Percentiles rank a stretch among this genome's conserved stretches.
phyloP scores from a whole-genome alignment of 2,329 filamentous ascomycete species.

The Scorias spongiosa region DNA sequence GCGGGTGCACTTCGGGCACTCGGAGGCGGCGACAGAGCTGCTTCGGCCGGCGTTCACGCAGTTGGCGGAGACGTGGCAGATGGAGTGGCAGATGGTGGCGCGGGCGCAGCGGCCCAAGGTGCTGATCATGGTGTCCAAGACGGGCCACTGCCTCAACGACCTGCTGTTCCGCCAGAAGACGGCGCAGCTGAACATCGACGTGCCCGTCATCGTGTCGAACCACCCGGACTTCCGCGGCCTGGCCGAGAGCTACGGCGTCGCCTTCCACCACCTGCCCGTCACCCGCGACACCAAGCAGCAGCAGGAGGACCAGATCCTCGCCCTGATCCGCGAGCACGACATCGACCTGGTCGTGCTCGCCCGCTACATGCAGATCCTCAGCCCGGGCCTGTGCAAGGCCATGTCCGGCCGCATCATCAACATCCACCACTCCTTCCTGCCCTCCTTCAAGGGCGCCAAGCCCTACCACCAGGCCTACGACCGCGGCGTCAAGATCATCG shows the following conservation, averaged over 20 bases:
- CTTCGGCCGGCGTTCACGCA: constrained; percentile 42
- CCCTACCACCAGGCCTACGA: constrained; percentile 82
- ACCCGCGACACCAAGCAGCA: constrained; percentile 60
- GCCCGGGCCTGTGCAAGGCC: constrained; percentile 54
- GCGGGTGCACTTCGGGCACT: constrained; percentile 65
- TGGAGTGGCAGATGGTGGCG: constrained; percentile 58
- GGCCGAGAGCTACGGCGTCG: constrained; percentile 58
- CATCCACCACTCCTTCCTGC: constrained; percentile 79
- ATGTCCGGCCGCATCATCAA: constrained; percentile 86
- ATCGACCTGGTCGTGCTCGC: constrained; percentile 70
- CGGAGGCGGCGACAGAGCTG: constrained; percentile 25
- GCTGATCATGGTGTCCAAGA: constrained; percentile 82
- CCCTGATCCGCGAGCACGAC: constrained; percentile 50
- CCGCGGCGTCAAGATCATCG: constrained; percentile 76
- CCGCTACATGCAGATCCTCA: constrained; percentile 78
- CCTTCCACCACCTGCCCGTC: constrained; percentile 69
- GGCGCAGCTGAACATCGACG: constrained; percentile 57
- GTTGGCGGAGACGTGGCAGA: constrained; percentile 48
- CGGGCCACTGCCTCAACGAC: constrained; percentile 74
- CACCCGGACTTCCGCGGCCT: constrained; percentile 58
- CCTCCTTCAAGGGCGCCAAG: constrained; percentile 75
- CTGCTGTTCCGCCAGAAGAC: constrained; percentile 65
- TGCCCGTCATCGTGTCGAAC: constrained; percentile 69
- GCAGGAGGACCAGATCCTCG: constrained; percentile 58
- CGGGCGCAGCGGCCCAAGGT: constrained; percentile 56